Percentiles rank a stretch among this genome's conserved stretches.
Evolutionary conservation across 2,329 filamentous ascomycete genomes (phyloP).

Genomic region (Zasmidium cellare): DNA sequence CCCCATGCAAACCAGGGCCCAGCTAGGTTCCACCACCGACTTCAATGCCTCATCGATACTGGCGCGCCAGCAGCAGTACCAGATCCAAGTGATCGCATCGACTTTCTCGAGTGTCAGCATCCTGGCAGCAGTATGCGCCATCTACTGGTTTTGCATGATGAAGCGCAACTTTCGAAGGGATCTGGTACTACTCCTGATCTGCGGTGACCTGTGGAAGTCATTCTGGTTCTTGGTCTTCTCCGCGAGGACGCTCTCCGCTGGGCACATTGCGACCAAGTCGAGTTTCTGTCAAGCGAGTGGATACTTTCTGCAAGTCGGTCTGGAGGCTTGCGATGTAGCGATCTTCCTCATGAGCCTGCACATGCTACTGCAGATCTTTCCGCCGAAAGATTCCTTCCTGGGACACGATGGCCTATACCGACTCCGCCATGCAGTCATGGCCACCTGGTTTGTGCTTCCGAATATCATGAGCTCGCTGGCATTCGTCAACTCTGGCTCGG

Average conservation of each 20-base stretch:
- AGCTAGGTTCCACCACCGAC: slow-evolving; percentile 14
- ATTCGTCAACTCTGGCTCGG: slow-evolving; percentile 57
- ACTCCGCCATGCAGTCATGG: slow-evolving; percentile 62
- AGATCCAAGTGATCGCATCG: slow-evolving; percentile 37
- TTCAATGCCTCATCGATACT: slow-evolving; percentile 23
- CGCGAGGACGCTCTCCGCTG: slow-evolving; percentile 56
- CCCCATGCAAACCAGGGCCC: background rate
- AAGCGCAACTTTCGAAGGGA: slow-evolving; percentile 72
- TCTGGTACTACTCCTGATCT: slow-evolving; percentile 72
- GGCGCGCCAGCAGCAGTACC: slow-evolving; percentile 16
- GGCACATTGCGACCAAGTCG: slow-evolving; percentile 29
- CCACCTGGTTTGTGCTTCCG: slow-evolving; percentile 59
- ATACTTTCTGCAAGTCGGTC: slow-evolving; percentile 29
- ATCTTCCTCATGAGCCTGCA: slow-evolving; percentile 74
- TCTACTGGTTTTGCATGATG: slow-evolving; percentile 76
- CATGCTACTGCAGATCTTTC: slow-evolving; percentile 70
- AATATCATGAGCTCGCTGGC: slow-evolving; percentile 61
- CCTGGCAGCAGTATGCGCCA: slow-evolving; percentile 54
- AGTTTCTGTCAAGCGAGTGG: slow-evolving; percentile 31
- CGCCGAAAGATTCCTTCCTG: slow-evolving; percentile 43
- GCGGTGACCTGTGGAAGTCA: slow-evolving; percentile 70
- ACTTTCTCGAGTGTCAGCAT: slow-evolving; percentile 54
- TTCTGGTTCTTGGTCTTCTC: slow-evolving; percentile 68
- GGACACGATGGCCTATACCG: slow-evolving; percentile 67
- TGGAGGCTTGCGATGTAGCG: slow-evolving; percentile 46